Percentiles rank a stretch among this genome's conserved stretches.
Conservation (phyloP, 2,329 filamentous ascomycete species). For the Nothopassalora personata region DNA sequence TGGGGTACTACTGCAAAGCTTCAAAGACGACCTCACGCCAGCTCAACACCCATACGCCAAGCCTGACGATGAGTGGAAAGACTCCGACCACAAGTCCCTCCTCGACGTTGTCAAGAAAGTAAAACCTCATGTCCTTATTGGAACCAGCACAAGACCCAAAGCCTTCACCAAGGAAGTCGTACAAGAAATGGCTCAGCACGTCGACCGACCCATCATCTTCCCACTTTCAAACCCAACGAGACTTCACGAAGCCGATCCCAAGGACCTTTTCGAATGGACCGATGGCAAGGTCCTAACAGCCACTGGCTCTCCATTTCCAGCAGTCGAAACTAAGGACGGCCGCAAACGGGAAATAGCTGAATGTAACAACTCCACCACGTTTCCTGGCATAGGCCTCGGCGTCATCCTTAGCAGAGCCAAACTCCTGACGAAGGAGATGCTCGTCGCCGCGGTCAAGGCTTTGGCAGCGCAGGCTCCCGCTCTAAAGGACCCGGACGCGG, state of each 20-base stretch:
- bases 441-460: conserved; percentile 71
- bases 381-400: conserved; percentile 80
- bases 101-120: conserved; percentile 63
- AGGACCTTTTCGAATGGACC: conserved; percentile 73
- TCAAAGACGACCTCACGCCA: conserved; percentile 55
- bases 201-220: conserved; percentile 75
- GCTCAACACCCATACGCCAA: conserved; percentile 66
- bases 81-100: conserved; percentile 53
- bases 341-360: conserved; percentile 61
- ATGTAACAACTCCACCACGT: conserved; percentile 83
- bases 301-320: conserved; percentile 75
- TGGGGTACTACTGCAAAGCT: conserved; percentile 60
- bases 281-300: conserved; percentile 71
- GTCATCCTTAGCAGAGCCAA: conserved; percentile 64
- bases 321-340: conserved; percentile 56
- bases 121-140: conserved; percentile 75
- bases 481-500: conserved; percentile 57
- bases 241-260: conserved; percentile 74
- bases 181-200: conserved; percentile 67
- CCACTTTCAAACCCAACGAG: conserved; percentile 81
- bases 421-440: conserved; percentile 68
- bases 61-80: conserved; percentile 58
- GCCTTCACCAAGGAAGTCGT: conserved; percentile 72
- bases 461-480: conserved; percentile 68
- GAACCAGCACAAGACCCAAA: conserved; percentile 72